These are phyloP conservation scores for Butyriboletus loyo DNA, from an alignment of 768 basidiomycete species.

Conservation along the genomic window DNA sequence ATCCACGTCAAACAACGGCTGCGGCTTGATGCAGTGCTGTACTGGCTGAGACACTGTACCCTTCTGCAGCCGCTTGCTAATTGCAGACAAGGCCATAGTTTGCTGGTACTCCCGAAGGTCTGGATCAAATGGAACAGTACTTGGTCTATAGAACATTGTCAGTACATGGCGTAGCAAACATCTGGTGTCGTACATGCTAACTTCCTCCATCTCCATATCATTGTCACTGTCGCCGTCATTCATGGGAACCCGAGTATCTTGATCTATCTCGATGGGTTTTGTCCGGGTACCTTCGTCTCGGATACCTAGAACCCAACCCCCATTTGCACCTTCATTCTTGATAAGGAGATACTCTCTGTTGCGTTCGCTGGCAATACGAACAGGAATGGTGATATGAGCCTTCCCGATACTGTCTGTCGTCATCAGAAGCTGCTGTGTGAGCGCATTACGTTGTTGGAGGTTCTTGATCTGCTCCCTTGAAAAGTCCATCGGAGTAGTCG, in stretches of 20 bases:
- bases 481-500: constrained; percentile 88
- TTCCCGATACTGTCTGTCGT: constrained; percentile 94
- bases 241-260: constrained; percentile 41
- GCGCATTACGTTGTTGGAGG: constrained; percentile 79
- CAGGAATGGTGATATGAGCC: constrained; percentile 84
- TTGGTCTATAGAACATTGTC: constrained; percentile 28
- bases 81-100: constrained; percentile 58
- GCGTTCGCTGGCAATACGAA: constrained; percentile 91
- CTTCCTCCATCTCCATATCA: constrained; percentile 80
- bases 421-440: constrained; percentile 89
- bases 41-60: constrained; percentile 26
- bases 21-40: constrained; percentile 35
- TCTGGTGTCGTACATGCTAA: constrained; percentile 52
- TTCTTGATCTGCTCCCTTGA: constrained; percentile 94
- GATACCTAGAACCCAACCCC: constrained; percentile 95
- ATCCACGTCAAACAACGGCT: constrained; percentile 53
- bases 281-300: constrained; percentile 79
- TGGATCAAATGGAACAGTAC: constrained; percentile 42
- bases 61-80: constrained; percentile 46
- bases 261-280: constrained; percentile 86
- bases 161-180: constrained; percentile 1
- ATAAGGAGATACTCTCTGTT: constrained; percentile 94
- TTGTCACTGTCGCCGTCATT: constrained; percentile 45
- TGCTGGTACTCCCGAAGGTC: constrained; percentile 64
- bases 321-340: constrained; percentile 82